phyloP scores from a whole-genome alignment of 805 yeast genomes.

The Myxozyma sirexii region DNA sequence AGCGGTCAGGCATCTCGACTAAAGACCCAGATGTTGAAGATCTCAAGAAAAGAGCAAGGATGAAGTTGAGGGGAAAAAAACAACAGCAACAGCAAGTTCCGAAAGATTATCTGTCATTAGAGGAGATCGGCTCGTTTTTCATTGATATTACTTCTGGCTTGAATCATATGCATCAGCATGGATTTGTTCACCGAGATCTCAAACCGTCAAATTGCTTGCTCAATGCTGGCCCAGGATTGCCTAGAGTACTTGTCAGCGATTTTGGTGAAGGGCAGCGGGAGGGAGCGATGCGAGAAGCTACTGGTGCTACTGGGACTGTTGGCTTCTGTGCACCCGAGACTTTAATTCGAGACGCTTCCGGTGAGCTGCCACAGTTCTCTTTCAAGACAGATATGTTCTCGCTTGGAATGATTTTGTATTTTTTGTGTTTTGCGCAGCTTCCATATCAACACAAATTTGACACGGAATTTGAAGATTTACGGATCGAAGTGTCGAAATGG shows the following conservation, averaged over 20 bases:
- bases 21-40: conserved; percentile 42
- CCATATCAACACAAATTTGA: conserved; percentile 54
- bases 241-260: conserved; percentile 79
- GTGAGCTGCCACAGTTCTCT: conserved; percentile 58
- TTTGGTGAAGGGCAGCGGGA: conserved; percentile 86
- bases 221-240: conserved; percentile 45
- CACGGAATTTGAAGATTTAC: conserved; percentile 43
- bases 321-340: conserved; percentile 90
- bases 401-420: conserved; percentile 79
- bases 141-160: conserved; percentile 72
- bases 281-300: conserved; percentile 63
- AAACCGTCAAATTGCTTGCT: conserved; percentile 87
- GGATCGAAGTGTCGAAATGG: conserved; percentile 44
- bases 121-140: conserved; percentile 70
- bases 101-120: conserved; percentile 46
- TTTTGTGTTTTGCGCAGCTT: conserved; percentile 66
- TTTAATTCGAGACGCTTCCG: conserved; percentile 44
- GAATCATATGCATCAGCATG: conserved; percentile 67
- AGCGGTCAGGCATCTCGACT: conserved; percentile 34
- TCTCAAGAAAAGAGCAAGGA: conserved; percentile 43
- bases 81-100: neutral
- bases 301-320: conserved; percentile 85
- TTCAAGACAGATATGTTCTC: conserved; percentile 79
- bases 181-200: conserved; percentile 83
- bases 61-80: neutral